Evolutionary conservation across 331 rosid species (phyloP).

Genomic region (Ulmus americana): DNA sequence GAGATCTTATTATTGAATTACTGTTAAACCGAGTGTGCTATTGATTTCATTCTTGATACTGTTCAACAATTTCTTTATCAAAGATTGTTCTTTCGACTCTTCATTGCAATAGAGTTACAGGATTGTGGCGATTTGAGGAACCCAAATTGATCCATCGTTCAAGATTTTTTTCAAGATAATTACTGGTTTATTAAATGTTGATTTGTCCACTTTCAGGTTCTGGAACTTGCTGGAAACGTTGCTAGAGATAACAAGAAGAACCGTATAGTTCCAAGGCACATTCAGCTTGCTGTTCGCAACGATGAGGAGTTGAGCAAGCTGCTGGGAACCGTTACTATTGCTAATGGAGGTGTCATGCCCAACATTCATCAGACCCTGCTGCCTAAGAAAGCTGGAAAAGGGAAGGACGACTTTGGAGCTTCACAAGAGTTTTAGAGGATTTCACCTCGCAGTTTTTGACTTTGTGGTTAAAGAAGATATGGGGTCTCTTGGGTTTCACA

Average conservation of each 20-base stretch:
- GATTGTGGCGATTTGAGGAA: no score
- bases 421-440: slow-evolving; percentile 49
- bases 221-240: slow-evolving; percentile 50
- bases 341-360: slow-evolving; percentile 57
- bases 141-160: background rate
- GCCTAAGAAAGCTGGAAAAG: slow-evolving; percentile 47
- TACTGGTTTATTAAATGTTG: background rate
- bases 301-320: slow-evolving; percentile 66
- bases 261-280: slow-evolving; percentile 50
- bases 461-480: background rate
- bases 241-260: slow-evolving; percentile 56
- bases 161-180: background rate
- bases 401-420: slow-evolving; percentile 43
- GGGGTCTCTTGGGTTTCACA: background rate
- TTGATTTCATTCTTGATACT: no score
- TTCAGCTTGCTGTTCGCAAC: slow-evolving; percentile 55
- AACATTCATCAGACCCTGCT: slow-evolving; percentile 48
- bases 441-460: background rate
- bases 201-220: slow-evolving; percentile 27
- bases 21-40: no score
- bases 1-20: no score
- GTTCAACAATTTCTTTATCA: no score
- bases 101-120: no score
- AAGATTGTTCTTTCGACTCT: no score
- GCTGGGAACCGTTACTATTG: slow-evolving; percentile 49